phyloP scores from a whole-genome alignment of 805 yeast species.

The Wickerhamomyces bovis region DNA sequence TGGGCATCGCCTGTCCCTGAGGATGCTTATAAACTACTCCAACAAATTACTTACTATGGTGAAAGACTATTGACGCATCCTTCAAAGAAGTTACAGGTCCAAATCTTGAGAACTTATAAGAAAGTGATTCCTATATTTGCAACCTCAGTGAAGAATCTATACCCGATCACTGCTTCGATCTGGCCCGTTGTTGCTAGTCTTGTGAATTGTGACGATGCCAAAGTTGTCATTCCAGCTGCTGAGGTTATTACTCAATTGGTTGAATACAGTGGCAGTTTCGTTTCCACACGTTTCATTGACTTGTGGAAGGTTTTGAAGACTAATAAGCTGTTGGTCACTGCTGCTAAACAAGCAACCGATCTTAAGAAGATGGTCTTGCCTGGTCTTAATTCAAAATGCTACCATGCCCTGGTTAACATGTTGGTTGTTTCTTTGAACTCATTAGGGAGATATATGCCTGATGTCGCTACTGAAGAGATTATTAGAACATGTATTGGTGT shows the following conservation, averaged over 20 bases:
- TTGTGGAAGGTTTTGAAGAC: constrained; percentile 32
- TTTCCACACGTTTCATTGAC: constrained; percentile 40
- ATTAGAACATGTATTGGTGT: constrained; percentile 17
- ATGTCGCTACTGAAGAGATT: constrained; percentile 16
- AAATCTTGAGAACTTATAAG: constrained; percentile 45
- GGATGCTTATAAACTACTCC: constrained; percentile 49
- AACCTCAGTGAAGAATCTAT: constrained; percentile 36
- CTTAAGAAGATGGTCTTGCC: constrained; percentile 17
- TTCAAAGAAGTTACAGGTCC: constrained; percentile 49
- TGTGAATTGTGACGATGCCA: constrained; percentile 17
- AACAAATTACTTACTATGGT: constrained; percentile 61
- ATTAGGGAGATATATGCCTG: constrained; percentile 21
- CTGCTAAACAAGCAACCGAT: constrained; percentile 3
- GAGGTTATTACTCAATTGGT: constrained; percentile 24
- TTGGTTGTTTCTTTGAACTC: constrained; percentile 12
- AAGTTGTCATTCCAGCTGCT: constrained; percentile 26
- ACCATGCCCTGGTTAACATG: constrained; percentile 16
- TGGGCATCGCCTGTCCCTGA: constrained; percentile 72
- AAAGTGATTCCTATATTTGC: constrained; percentile 48
- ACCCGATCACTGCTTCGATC: constrained; percentile 44
- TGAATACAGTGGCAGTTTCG: constrained; percentile 38
- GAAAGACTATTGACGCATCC: constrained; percentile 64
- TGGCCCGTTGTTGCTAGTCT: constrained; percentile 41
- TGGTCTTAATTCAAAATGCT: constrained; percentile 19
- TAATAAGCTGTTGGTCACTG: constrained; percentile 10